Conservation (phyloP, 768 basidiomycete genomes). For the Tricholoma hemisulphureum region DNA sequence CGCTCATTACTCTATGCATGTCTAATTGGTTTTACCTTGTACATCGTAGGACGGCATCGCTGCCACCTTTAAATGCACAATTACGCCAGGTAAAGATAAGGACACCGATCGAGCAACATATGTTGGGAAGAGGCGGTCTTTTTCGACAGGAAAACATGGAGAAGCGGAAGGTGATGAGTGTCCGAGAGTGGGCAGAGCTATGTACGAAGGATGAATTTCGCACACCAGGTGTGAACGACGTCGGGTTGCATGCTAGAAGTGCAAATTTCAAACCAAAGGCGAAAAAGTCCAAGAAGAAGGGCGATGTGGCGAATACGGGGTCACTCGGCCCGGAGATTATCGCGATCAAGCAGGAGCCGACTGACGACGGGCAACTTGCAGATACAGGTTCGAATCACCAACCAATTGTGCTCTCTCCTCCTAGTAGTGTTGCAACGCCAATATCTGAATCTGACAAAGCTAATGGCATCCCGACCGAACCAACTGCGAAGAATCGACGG, state of each 20-base stretch:
- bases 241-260: slow-evolving; percentile 51
- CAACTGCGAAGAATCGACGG: slow-evolving; percentile 34
- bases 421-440: slow-evolving; percentile 37
- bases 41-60: slow-evolving; percentile 55
- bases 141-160: slow-evolving; percentile 92
- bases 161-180: slow-evolving; percentile 78
- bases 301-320: slow-evolving; percentile 36
- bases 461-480: slow-evolving; percentile 14
- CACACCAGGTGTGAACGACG: slow-evolving; percentile 69
- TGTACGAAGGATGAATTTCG: slow-evolving; percentile 70
- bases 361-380: slow-evolving; percentile 33
- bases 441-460: slow-evolving; percentile 25
- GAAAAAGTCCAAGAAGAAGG: slow-evolving; percentile 45
- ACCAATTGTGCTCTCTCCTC: slow-evolving; percentile 36
- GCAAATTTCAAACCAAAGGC: slow-evolving; percentile 32
- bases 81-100: slow-evolving; percentile 76
- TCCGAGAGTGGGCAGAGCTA: slow-evolving; percentile 84
- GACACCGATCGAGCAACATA: slow-evolving; percentile 91
- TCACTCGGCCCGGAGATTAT: slow-evolving; percentile 41
- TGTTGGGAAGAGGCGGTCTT: slow-evolving; percentile 82
- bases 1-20: slow-evolving; percentile 18
- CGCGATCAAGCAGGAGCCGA: slow-evolving; percentile 49
- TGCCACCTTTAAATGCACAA: slow-evolving; percentile 72
- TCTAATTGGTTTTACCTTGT: slow-evolving; percentile 14
- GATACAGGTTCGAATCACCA: slow-evolving; percentile 19